A percentile compares a stretch with the other conserved stretches of the same genome.
Evolutionary conservation across 2,329 filamentous ascomycete genomes (phyloP).

Genomic region (Alternaria brassicicola): DNA sequence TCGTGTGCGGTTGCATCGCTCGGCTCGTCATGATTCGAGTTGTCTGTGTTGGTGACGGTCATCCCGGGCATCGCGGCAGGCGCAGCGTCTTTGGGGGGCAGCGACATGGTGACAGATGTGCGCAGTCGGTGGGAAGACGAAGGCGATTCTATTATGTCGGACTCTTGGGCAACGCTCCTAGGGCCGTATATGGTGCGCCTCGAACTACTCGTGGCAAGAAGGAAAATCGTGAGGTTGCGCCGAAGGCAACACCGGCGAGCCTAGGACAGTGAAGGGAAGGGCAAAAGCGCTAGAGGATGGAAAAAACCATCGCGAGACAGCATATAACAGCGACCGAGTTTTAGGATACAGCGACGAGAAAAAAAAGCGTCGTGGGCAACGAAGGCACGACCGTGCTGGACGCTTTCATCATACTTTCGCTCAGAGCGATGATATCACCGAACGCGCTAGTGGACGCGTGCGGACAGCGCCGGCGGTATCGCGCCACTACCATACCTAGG

Average conservation of each 20-base stretch:
- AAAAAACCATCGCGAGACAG: not conserved
- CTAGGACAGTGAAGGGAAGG: not conserved
- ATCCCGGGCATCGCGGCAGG: conserved; percentile 16
- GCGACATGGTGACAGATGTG: conserved; percentile 14
- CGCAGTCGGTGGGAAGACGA: not conserved
- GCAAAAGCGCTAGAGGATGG: not conserved
- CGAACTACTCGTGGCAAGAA: not conserved
- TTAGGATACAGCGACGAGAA: not conserved
- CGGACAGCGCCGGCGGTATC: conserved; percentile 15
- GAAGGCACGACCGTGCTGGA: conserved; percentile 3
- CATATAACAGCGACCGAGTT: not conserved
- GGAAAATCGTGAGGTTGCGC: conserved; percentile 6
- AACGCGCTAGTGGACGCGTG: conserved; percentile 26
- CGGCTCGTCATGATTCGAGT: conserved; percentile 10
- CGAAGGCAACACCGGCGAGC: conserved; percentile 22
- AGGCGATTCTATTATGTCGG: not conserved
- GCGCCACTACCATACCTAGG: not conserved
- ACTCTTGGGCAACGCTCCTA: not conserved
- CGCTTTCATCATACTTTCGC: not conserved
- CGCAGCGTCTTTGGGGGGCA: conserved; percentile 15
- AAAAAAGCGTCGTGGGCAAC: not conserved
- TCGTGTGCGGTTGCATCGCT: conserved; percentile 11
- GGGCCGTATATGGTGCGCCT: not conserved
- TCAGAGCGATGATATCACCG: conserved; percentile 29
- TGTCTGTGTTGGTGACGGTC: conserved; percentile 11